Base-by-base conservation (phyloP, 2,329 filamentous ascomycete species). In the Xylaria sp. region DNA sequence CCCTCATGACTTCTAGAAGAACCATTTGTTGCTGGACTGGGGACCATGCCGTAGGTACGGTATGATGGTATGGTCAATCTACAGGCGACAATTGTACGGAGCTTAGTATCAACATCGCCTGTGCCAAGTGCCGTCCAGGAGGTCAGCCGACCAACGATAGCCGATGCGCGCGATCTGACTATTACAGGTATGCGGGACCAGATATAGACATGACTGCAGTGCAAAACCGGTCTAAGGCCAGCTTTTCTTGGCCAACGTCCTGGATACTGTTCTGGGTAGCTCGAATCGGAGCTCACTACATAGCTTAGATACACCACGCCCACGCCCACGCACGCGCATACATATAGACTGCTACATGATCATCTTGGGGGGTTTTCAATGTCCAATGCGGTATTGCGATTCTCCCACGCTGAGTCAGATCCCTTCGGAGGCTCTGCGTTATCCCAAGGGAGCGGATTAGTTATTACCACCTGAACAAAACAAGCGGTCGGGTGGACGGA, bases 181-280 rank as follows among this genome's bases (percentile, higher is more conserved):
- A 68, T 48, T 57, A 24, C 42, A 62, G 30, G 53, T 30, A 30
- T 32, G 59, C 42, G 50, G 65, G 36, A 42, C 68, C 64, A 64
- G 70, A 71, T 71, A 67, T 59, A 65, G 65, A 67, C 63, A 71
- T 71, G 70, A 71, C 70, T 67, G 70, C 70, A 70, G 64, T 47
- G 12, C n/a, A 61, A 58, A 63, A 56, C 21, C 56, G 58, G 55
- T 7, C 55, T 42, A 54, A 68, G 45, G 57, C 54, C 14, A 42
- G 36, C n/a, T 64, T 45, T 19, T 55, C 48, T 50, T 54, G 64
- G 47, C 64, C 34, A 36, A 56, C 51, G 54, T 50, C 53, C 32
- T 56, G 55, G 57, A 47, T 61, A 55, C 50, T n/a, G 17, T 47
- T 61, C 42, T 2, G 50, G 34, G 19, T 39, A 66, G 63, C 62